Percentiles rank a stretch among this genome's conserved stretches.
phyloP scores from a whole-genome alignment of 257 asterid genomes.

The Gardenia jasminoides region DNA sequence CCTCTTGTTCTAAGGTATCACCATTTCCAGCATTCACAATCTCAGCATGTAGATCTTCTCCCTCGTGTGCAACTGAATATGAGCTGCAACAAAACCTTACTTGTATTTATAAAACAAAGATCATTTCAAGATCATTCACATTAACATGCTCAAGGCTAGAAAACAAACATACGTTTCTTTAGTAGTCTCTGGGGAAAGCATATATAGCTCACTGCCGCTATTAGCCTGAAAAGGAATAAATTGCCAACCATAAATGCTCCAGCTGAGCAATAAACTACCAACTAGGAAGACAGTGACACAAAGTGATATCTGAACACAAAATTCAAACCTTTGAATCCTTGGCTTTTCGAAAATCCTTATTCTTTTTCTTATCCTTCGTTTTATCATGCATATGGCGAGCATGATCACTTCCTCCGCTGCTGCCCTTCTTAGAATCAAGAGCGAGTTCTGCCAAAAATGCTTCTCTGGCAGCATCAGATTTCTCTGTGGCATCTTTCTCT shows the following conservation, averaged over 20 bases:
- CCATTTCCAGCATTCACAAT: constrained; percentile 38
- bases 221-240: constrained; percentile 51
- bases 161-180: constrained; percentile 61
- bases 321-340: constrained; percentile 82
- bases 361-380: constrained; percentile 79
- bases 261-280: constrained; percentile 14
- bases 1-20: constrained; percentile 49
- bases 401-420: constrained; percentile 50
- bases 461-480: constrained; percentile 96
- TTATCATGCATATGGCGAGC: constrained; percentile 58
- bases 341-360: constrained; percentile 62
- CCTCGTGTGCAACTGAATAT: constrained; percentile 45
- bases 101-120: constrained; percentile 1
- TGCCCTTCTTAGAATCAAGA: constrained; percentile 67
- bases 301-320: constrained; percentile 11
- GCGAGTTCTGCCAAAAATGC: constrained; percentile 96
- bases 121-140: constrained; percentile 4
- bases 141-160: constrained; percentile 14
- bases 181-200: constrained; percentile 38
- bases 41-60: constrained; percentile 39
- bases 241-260: constrained; percentile 14
- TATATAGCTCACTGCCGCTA: constrained; percentile 44
- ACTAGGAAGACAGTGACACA: not conserved
- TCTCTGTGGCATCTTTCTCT: constrained; percentile 93
- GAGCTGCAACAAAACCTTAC: constrained; percentile 51